Evolutionary conservation across 1,284 basidiomycete species (phyloP), one percentile per base, ranked within the genome.

Genomic region (Cerioporus squamosus): DNA sequence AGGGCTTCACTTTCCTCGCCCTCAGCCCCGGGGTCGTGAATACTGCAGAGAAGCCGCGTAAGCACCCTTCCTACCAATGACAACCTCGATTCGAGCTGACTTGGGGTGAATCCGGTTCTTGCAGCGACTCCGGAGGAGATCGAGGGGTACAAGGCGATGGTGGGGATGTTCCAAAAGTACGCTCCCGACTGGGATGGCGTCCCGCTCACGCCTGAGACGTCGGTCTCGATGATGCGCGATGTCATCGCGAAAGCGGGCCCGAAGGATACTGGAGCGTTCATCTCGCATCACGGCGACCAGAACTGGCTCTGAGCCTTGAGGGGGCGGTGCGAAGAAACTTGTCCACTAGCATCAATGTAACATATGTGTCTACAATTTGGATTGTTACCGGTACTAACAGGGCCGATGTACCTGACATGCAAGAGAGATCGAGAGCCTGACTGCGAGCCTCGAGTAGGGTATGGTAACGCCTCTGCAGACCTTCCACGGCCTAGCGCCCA

Each of bases 21-120:
- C 47, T 79, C 48, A 71, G 71, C 53, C 77, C 78, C 2, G 78
- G 77, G 20, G 24, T 74, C 14, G 77, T 79, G 17, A 64, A 75
- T 56, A 76, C 74, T 22, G 44, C 45, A 14, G 45, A 51, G 50
- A 53, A 54, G 44, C 60, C 60, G 20, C 60, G 65, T 64, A 44
- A 51, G 61, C 53, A 15, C 20, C 23, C 14, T 26, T 23, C 10
- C 18, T 22, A 9, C 18, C 29, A 10, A 10, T 36, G 33, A 14
- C 14, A 14, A 14, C 10, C 1, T 12, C 12, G 29, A 17, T 33
- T 12, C 20, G 14, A 20, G 10, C 29, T 29, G 29, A 29, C 29
- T n/a, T n/a, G n/a, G n/a, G 22, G n/a, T 22, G 10, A 3, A 3
- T 22, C 22, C n/a, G n/a, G n/a, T n/a, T n/a, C n/a, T n/a, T 23